These are phyloP conservation scores for Thalassiosira profunda DNA, from an alignment of 108 stramenopile species.

Conservation along the genomic window DNA sequence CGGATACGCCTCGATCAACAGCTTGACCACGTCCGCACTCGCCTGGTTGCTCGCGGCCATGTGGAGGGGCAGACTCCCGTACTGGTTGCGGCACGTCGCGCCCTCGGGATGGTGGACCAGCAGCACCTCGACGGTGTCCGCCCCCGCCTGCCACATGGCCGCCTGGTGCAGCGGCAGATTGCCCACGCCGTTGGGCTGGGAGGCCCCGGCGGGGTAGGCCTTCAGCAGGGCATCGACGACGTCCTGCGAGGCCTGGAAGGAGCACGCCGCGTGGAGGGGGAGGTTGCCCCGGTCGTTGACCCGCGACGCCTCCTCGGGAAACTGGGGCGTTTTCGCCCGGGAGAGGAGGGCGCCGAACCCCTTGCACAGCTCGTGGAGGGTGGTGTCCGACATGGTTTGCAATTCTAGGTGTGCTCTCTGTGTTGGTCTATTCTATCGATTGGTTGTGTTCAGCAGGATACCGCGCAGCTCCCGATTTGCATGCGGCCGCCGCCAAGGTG, in stretches of 20 bases:
- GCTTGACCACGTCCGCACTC: constrained; percentile 71
- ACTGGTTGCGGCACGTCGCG: constrained; percentile 86
- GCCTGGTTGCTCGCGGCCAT: constrained; percentile 91
- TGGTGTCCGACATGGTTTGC: constrained; percentile 78
- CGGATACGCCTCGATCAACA: constrained; percentile 85
- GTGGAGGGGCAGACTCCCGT: constrained; percentile 86
- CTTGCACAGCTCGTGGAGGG: constrained; percentile 89
- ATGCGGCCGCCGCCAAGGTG: too few relatives aligned
- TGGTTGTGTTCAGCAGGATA: neutral
- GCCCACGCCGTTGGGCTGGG: constrained; percentile 80
- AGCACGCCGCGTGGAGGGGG: constrained; percentile 88
- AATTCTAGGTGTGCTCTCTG: neutral
- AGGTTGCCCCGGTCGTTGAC: constrained; percentile 91
- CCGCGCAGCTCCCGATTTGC: too few relatives aligned
- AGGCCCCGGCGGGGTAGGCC: constrained; percentile 81
- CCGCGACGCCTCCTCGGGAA: constrained; percentile 88
- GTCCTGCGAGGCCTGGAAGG: constrained; percentile 86
- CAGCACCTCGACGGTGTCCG: constrained; percentile 80
- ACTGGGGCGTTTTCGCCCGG: constrained; percentile 79
- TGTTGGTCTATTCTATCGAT: neutral
- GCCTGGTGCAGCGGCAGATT: constrained; percentile 92
- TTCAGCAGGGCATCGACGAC: constrained; percentile 80
- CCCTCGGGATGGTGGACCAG: constrained; percentile 79
- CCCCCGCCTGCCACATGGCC: constrained; percentile 89
- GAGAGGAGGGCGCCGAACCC: constrained; percentile 89